Percentiles rank a stretch among this genome's conserved stretches.
These are phyloP conservation scores for Boletus barrowsii DNA, from an alignment of 768 basidiomycete species.

Conservation along the genomic window DNA sequence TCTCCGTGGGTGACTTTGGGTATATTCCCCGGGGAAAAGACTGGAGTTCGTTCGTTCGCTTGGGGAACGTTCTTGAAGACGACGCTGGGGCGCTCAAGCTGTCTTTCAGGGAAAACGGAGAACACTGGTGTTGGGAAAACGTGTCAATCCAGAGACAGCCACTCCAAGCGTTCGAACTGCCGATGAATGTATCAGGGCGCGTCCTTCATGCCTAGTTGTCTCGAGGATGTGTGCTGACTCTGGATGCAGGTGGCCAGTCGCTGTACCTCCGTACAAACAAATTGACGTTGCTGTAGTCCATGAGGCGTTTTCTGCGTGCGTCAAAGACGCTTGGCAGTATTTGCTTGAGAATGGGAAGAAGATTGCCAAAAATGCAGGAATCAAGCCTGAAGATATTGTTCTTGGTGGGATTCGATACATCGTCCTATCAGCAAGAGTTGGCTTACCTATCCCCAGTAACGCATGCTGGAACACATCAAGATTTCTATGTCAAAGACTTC, in stretches of 20 bases:
- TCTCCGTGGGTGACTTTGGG: conserved; percentile 43
- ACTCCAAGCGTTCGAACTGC: conserved; percentile 36
- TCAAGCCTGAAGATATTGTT: conserved; percentile 42
- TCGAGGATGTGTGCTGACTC: not conserved
- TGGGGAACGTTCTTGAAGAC: conserved; percentile 39
- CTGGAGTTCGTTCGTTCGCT: conserved; percentile 37
- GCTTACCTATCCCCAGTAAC: conserved; percentile 33
- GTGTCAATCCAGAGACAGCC: conserved; percentile 26
- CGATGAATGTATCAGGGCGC: conserved; percentile 33
- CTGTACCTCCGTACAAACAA: conserved; percentile 36
- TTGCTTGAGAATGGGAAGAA: conserved; percentile 32
- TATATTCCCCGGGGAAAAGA: conserved; percentile 37
- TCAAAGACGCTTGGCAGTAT: conserved; percentile 40
- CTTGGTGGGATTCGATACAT: conserved; percentile 32
- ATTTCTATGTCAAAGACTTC: conserved; percentile 39
- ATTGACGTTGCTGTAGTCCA: conserved; percentile 40
- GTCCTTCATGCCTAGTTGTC: not conserved
- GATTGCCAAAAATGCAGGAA: conserved; percentile 30
- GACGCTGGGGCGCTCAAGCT: conserved; percentile 23
- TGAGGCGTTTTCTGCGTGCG: conserved; percentile 21
- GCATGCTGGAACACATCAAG: conserved; percentile 38
- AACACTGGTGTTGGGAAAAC: conserved; percentile 40
- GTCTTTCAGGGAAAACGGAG: conserved; percentile 25
- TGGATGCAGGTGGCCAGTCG: conserved; percentile 41
- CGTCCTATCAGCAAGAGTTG: not conserved